Base-by-base conservation (phyloP, 1,139 yeast species). In the Pichia norvegensis region DNA sequence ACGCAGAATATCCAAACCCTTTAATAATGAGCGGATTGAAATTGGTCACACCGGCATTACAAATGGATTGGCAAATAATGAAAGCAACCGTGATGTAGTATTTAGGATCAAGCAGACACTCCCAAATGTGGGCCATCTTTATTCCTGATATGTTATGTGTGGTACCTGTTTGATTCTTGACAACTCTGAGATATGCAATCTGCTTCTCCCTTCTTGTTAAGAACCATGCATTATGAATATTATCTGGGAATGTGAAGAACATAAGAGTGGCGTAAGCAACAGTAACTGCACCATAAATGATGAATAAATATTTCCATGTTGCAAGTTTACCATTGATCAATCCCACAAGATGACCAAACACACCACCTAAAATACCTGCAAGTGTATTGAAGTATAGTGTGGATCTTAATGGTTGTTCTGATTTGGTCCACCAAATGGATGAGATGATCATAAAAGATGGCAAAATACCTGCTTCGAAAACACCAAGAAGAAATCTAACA, bases 201-300 rank as follows among this genome's bases (percentile, higher is more conserved):
- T 40, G 42, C 62, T 74, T 76, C 50, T 81, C 86, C 19, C 69
- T 65, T 11, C 67, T 69, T 10, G 66, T 65, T 43, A 79, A 66
- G 56, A 72, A 76, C 69, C 73, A 69, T 4, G 83, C 81, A 38
- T 63, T 60, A 13, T 74, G 61, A n/a, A 81, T 82, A 31, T 69
- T 65, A 57, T 77, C 81, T 1, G 84, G 85, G 36, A 79, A 61
- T 48, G 68, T 69, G 40, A 72, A 50, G 46, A 62, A 62, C 40
- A 78, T 67, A 9, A 72, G 52, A 16, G 74, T 53, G 9, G 81
- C 78, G 69, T 80, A 74, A 14, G 65, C 50, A 39, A 78, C 65
- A 11, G 83, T 69, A 46, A 75, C 60, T 33, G 70, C 58, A 16
- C 79, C 81, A 38, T 72, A 68, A 35, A 72, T 70, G 29, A 76